phyloP scores from a whole-genome alignment of 1,284 basidiomycete genomes.

The Rhodotorula sp. region DNA sequence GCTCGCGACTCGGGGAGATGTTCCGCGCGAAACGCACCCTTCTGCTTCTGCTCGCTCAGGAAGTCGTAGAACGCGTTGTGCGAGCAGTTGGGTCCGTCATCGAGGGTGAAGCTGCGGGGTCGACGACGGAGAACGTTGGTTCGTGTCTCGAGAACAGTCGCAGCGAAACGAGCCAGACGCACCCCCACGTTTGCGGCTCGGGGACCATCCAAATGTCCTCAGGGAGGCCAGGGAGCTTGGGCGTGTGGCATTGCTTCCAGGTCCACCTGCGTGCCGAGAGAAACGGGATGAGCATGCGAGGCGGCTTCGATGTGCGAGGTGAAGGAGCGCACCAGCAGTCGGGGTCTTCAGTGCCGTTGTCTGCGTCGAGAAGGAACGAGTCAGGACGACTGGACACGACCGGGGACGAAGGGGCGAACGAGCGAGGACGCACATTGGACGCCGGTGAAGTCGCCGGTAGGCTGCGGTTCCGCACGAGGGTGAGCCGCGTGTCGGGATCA shows the following conservation, averaged over 20 bases:
- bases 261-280: not conserved
- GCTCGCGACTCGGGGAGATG: not conserved
- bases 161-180: not conserved
- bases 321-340: constrained; percentile 24
- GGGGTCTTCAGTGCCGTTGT: constrained; percentile 33
- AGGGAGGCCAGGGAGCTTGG: constrained; percentile 22
- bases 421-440: constrained; percentile 23
- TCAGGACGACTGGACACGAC: not conserved
- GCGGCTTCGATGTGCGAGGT: no score
- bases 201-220: constrained; percentile 44
- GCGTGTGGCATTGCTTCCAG: constrained; percentile 44
- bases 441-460: constrained; percentile 32
- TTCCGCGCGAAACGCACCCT: constrained; percentile 43
- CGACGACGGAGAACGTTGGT: not conserved
- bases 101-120: constrained; percentile 49
- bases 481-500: no score
- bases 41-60: constrained; percentile 52
- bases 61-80: constrained; percentile 57
- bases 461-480: not conserved
- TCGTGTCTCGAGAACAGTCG: no score
- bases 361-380: not conserved
- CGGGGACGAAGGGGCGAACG: not conserved
- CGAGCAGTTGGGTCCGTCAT: constrained; percentile 54
- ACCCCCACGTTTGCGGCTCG: constrained; percentile 55
- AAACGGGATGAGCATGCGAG: constrained; percentile 43